Evolutionary conservation across 2,329 filamentous ascomycete species (phyloP).

Genomic region (Penicillium sp.): DNA sequence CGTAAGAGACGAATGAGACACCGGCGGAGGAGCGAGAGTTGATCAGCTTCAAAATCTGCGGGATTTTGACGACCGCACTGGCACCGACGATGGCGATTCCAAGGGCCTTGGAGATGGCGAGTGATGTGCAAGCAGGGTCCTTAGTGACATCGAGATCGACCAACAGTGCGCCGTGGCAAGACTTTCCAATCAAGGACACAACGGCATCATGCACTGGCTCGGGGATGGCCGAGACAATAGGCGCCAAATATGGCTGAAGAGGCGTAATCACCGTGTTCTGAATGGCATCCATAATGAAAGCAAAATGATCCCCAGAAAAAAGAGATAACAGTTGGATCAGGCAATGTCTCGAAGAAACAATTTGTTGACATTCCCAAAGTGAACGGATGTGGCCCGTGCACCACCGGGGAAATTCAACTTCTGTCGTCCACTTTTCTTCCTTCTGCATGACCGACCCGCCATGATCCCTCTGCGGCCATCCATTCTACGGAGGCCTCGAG

Average conservation of each 20-base stretch:
- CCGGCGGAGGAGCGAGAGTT: constrained; percentile 76
- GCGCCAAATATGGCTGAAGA: constrained; percentile 54
- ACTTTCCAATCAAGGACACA: constrained; percentile 73
- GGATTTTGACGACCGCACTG: constrained; percentile 89
- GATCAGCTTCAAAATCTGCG: constrained; percentile 91
- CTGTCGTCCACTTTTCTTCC: constrained; percentile 21
- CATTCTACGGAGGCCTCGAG: constrained; percentile 33
- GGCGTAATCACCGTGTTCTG: constrained; percentile 43
- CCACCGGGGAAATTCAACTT: constrained; percentile 29
- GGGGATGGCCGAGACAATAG: constrained; percentile 71
- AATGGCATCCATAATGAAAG: constrained; percentile 40
- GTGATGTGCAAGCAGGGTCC: constrained; percentile 76
- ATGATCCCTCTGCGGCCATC: constrained; percentile 41
- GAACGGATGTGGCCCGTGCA: constrained; percentile 32
- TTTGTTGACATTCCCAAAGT: constrained; percentile 22
- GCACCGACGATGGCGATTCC: constrained; percentile 91
- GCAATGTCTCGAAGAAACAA: background rate
- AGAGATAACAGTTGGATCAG: background rate
- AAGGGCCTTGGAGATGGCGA: constrained; percentile 86
- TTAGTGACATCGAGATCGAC: constrained; percentile 75
- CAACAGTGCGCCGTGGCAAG: constrained; percentile 82
- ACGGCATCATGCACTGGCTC: constrained; percentile 71
- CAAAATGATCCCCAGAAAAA: background rate
- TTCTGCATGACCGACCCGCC: constrained; percentile 18
- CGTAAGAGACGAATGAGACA: constrained; percentile 84